These are phyloP conservation scores for Paraphoma sp. DNA, from an alignment of 2,329 filamentous ascomycete species.

Conservation along the genomic window DNA sequence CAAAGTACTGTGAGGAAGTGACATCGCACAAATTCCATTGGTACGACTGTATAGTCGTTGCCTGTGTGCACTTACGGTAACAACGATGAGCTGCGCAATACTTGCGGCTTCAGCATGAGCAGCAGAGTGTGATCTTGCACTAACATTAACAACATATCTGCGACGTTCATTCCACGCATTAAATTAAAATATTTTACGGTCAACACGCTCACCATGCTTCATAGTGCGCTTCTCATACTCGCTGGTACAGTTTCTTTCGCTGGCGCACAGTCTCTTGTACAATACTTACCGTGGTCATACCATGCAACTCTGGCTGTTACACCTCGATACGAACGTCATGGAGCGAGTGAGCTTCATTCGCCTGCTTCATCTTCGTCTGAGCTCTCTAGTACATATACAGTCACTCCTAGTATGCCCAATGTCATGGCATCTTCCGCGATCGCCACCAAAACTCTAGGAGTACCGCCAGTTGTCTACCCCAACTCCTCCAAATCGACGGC, in stretches of 20 bases:
- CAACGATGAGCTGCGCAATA: not conserved
- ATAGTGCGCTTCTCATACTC: not conserved
- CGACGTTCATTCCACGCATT: not conserved
- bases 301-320: not conserved
- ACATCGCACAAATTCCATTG: not conserved
- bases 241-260: not conserved
- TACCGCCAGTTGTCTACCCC: too few species aligned
- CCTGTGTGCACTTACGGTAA: not conserved
- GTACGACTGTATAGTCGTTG: not conserved
- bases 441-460: too few species aligned
- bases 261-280: not conserved
- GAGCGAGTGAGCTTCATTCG: too few species aligned
- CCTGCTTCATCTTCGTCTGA: too few species aligned
- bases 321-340: not conserved
- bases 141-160: not conserved
- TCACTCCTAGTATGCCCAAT: too few species aligned
- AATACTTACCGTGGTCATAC: not conserved
- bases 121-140: not conserved
- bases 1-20: not conserved
- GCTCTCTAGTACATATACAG: too few species aligned
- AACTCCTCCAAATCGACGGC: too few species aligned
- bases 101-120: not conserved
- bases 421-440: too few species aligned
- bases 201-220: not conserved
- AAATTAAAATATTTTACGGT: not conserved